These are phyloP conservation scores for Saccharomyces hybrid DNA, from an alignment of 1,139 yeast genomes.

Conservation along the genomic window DNA sequence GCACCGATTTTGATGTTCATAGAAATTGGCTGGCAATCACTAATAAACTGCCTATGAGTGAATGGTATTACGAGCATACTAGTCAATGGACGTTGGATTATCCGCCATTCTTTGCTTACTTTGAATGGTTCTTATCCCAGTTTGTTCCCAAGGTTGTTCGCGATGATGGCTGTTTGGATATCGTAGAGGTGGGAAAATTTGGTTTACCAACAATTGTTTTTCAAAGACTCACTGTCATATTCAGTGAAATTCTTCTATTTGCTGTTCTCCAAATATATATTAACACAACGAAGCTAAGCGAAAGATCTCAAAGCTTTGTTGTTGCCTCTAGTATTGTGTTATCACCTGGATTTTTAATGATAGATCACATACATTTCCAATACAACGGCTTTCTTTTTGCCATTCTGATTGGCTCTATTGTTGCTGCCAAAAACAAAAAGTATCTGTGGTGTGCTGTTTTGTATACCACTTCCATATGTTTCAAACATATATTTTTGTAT, in stretches of 20 bases:
- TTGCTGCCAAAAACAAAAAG: conserved; percentile 54
- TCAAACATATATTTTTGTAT: conserved; percentile 88
- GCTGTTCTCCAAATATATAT: conserved; percentile 66
- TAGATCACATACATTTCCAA: conserved; percentile 92
- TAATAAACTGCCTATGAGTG: conserved; percentile 56
- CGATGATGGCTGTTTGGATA: conserved; percentile 71
- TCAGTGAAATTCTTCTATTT: conserved; percentile 67
- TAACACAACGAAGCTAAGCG: conserved; percentile 38
- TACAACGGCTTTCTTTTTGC: conserved; percentile 94
- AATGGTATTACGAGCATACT: conserved; percentile 82
- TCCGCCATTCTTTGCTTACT: conserved; percentile 96
- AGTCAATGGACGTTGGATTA: conserved; percentile 95
- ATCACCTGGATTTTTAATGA: conserved; percentile 81
- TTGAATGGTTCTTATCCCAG: conserved; percentile 72
- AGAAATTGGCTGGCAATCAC: conserved; percentile 96
- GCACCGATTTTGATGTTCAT: conserved; percentile 94
- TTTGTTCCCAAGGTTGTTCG: conserved; percentile 60
- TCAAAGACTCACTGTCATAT: conserved; percentile 74
- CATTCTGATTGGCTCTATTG: conserved; percentile 62
- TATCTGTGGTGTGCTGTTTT: conserved; percentile 61
- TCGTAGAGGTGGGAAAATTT: conserved; percentile 58
- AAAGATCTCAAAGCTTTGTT: conserved; percentile 49
- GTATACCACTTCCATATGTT: conserved; percentile 75
- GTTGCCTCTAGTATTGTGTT: conserved; percentile 76
- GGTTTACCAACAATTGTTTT: conserved; percentile 74